These are phyloP conservation scores for Mucor piriformis DNA, from an alignment of 371 early-diverging fungal species.

Conservation along the genomic window DNA sequence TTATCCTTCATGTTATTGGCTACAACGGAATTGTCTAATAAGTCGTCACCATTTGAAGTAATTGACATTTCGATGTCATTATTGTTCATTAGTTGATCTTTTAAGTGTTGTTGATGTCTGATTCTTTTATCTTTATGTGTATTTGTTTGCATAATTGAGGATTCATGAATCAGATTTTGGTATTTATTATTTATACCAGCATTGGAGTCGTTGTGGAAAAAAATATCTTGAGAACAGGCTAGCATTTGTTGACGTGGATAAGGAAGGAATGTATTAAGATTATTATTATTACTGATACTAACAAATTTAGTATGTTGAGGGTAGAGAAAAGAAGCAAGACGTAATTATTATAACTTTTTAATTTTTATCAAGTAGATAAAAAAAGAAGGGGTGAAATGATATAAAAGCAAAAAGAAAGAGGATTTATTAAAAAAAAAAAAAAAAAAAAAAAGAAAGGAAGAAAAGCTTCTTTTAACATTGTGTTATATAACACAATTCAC, in stretches of 20 bases:
- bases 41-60: conserved; percentile 1
- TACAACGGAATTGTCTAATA: conserved; percentile 9
- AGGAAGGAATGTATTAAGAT: not conserved
- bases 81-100: conserved; percentile 23
- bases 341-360: not conserved
- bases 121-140: conserved; percentile 17
- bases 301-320: not conserved
- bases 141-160: not conserved
- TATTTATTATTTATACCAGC: not conserved
- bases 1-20: conserved; percentile 29
- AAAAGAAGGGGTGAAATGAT: conserved; percentile 1
- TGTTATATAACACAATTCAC: conserved; percentile 11
- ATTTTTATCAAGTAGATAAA: not conserved
- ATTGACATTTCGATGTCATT: conserved; percentile 16
- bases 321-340: not conserved
- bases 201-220: conserved; percentile 23
- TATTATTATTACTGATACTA: not conserved
- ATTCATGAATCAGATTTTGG: conserved; percentile 2
- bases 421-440: conserved; percentile 4
- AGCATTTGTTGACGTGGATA: conserved; percentile 19
- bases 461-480: not conserved
- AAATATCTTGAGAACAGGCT: conserved; percentile 36
- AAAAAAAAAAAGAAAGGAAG: conserved; percentile 4
- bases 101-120: conserved; percentile 23
- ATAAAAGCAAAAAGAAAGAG: conserved; percentile 6